A percentile compares a stretch with the other conserved stretches of the same genome.
Evolutionary conservation across 495 filamentous ascomycete species (phyloP).

Genomic region (Copromyces sp.): DNA sequence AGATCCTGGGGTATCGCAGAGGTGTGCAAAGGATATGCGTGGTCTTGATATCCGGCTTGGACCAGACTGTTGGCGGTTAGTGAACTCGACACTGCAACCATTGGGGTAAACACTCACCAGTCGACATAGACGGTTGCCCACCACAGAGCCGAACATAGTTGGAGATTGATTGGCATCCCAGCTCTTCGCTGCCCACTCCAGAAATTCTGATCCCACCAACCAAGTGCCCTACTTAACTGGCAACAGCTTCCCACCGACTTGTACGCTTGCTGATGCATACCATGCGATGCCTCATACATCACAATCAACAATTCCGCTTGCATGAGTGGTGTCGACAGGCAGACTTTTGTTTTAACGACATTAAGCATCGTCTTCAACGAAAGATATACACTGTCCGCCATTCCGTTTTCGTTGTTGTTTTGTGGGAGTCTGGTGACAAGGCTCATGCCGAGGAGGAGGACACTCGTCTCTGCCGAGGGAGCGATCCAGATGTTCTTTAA

Average conservation of each 20-base stretch:
- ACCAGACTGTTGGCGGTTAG: constrained; percentile 10
- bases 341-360: constrained; percentile 14
- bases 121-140: constrained; percentile 24
- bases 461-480: constrained; percentile 17
- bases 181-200: constrained; percentile 11
- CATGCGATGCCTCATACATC: constrained; percentile 75
- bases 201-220: constrained; percentile 17
- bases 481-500: constrained; percentile 14
- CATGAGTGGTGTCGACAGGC: constrained; percentile 30
- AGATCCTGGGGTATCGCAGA: constrained; percentile 5
- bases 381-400: constrained; percentile 15
- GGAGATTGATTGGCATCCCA: constrained; percentile 9
- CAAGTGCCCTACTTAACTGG: constrained; percentile 18
- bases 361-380: constrained; percentile 19
- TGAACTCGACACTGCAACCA: neutral
- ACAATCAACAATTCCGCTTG: constrained; percentile 70
- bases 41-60: constrained; percentile 19
- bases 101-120: constrained; percentile 9
- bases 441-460: constrained; percentile 20
- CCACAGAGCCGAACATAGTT: constrained; percentile 22
- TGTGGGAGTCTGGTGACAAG: constrained; percentile 12
- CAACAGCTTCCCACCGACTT: constrained; percentile 18
- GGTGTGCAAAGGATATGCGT: constrained; percentile 19
- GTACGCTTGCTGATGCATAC: constrained; percentile 56
- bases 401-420: constrained; percentile 4